These are phyloP conservation scores for Lolium perenne DNA, from an alignment of 176 grass and related monocot species.

Conservation along the genomic window DNA sequence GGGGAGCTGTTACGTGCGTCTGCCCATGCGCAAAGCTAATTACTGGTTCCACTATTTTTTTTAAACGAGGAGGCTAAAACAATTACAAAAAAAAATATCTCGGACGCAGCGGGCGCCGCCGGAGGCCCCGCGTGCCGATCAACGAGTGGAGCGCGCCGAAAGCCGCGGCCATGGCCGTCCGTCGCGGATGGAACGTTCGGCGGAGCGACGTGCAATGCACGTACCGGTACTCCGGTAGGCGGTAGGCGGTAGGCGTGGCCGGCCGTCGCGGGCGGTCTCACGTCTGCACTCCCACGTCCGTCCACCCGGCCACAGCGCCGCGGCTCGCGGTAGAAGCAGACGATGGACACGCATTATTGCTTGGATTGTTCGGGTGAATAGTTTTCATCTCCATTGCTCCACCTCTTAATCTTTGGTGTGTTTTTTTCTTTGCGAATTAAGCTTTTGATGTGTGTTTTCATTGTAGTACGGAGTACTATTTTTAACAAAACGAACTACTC, in stretches of 20 bases:
- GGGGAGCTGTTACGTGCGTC: not conserved
- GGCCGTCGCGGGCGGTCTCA: no score
- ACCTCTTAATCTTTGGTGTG: no score
- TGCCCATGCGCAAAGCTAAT: not conserved
- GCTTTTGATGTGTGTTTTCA: no score
- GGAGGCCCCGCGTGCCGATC: not conserved
- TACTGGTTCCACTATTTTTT: not conserved
- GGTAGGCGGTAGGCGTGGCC: no score
- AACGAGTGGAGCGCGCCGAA: not conserved
- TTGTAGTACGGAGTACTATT: no score
- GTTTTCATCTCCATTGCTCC: not conserved
- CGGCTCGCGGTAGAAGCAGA: not conserved
- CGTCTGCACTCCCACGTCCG: not conserved
- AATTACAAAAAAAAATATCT: not conserved
- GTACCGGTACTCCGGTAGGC: not conserved
- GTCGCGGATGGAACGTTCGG: not conserved
- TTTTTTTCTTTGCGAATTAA: no score
- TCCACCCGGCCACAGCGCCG: not conserved
- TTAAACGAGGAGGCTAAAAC: not conserved
- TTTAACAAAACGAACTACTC: no score
- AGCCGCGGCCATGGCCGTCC: slow-evolving; percentile 16
- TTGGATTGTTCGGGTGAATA: not conserved
- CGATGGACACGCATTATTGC: not conserved
- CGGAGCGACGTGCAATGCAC: not conserved
- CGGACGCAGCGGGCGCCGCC: not conserved